Base-by-base conservation (phyloP, 1,284 basidiomycete species). In the Boletus smithii region DNA sequence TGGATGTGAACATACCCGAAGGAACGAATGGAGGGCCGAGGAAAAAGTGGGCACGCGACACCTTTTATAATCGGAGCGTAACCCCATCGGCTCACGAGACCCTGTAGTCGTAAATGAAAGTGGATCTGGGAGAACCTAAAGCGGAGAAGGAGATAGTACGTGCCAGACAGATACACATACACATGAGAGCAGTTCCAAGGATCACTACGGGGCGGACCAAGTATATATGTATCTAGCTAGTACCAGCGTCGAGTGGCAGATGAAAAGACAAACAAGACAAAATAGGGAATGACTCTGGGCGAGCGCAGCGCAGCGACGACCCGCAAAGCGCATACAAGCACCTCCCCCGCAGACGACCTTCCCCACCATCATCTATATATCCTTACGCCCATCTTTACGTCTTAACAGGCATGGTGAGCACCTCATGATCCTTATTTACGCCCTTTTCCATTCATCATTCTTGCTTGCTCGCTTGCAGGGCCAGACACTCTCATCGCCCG, bases 401-500 rank as follows among this genome's bases (percentile, higher is more conserved):
- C 63, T 66, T 66, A 53, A 23, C 53, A 8, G 63, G 46, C 38
- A 62, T 65, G 63, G 63, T 67, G 29, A 51, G 67, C 22, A 18
- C 7, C 13, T 42, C 44, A 17, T 6, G 14, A 23, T 40, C 33
- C 47, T 35, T 45, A 24, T 54, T 29, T 29, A 3, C 24, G 26
- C 31, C n/a, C n/a, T n/a, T n/a, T n/a, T n/a, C n/a, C n/a, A n/a
- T 34, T 54, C 42, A 49, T 39, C 40, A 44, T 24, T 5, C 24
- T 37, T 16, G 0, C 23, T 18, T n/a, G 0, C 26, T 22, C 35
- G 29, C 33, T 42, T 54, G 17, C 58, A 87, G 84, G 84, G 85
- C 66, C 84, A 87, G 80, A 86, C 81, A 30, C 76, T 88, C 46
- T 87, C 84, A 53, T 71, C 73, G 47, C 84, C 85, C 57, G 77